A percentile compares a stretch with the other conserved stretches of the same genome.
Conservation (phyloP, 805 yeast genomes). For the Hanseniaspora mollemarum region DNA sequence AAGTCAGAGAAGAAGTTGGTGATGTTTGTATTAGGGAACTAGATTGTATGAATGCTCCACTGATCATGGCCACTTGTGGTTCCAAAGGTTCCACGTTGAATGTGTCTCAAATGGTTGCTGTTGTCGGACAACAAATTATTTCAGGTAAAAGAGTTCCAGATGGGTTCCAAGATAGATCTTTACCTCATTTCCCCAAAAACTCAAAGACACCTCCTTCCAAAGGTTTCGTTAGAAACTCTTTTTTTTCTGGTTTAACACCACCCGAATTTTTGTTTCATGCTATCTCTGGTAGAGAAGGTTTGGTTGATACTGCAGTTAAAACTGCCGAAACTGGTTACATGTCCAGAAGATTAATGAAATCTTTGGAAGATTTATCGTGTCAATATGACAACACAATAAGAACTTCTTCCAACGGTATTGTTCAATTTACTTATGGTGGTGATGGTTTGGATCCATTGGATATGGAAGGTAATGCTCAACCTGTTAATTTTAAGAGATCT, state of each 20-base stretch:
- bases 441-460: slow-evolving; percentile 96
- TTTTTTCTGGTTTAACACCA: slow-evolving; percentile 85
- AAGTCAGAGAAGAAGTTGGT: slow-evolving; percentile 97
- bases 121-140: slow-evolving; percentile 97
- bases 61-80: slow-evolving; percentile 98
- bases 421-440: slow-evolving; percentile 96
- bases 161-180: slow-evolving; percentile 97
- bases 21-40: slow-evolving; percentile 91
- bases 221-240: slow-evolving; percentile 94
- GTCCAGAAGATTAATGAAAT: slow-evolving; percentile 96
- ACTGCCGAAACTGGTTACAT: slow-evolving; percentile 98
- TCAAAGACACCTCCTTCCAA: slow-evolving; percentile 96
- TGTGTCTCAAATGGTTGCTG: slow-evolving; percentile 99
- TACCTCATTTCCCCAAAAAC: slow-evolving; percentile 92
- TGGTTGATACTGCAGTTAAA: slow-evolving; percentile 97
- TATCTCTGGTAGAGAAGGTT: slow-evolving; percentile 98
- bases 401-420: slow-evolving; percentile 90
- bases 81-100: slow-evolving; percentile 96
- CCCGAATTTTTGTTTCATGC: slow-evolving; percentile 98
- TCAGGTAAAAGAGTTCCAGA: slow-evolving; percentile 98
- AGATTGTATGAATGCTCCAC: slow-evolving; percentile 83
- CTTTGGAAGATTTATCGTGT: slow-evolving; percentile 87
- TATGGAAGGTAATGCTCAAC: slow-evolving; percentile 98
- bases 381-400: slow-evolving; percentile 91
- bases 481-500: slow-evolving; percentile 84